phyloP scores from a whole-genome alignment of 352 stramenopile genomes.

The Pythium oligandrum region DNA sequence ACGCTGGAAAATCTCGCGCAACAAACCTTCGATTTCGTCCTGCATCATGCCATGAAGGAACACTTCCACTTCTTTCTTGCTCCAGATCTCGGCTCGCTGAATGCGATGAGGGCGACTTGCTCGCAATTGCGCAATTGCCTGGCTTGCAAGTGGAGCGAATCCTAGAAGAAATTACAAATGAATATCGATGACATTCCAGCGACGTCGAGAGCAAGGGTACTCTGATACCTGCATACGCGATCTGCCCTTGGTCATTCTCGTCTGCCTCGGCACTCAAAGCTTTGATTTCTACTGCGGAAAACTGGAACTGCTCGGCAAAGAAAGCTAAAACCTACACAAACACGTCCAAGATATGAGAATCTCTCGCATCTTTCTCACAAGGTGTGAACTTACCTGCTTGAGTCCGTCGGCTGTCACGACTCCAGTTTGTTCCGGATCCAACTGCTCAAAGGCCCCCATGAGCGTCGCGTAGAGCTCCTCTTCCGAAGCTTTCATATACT shows the following conservation, averaged over 20 bases:
- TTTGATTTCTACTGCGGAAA: slow-evolving; percentile 51
- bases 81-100: slow-evolving; percentile 32
- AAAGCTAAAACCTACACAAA: slow-evolving; percentile 24
- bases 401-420: slow-evolving; percentile 40
- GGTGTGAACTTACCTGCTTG: slow-evolving; percentile 22
- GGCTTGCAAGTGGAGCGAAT: slow-evolving; percentile 44
- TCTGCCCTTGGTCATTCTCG: slow-evolving; percentile 49
- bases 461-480: slow-evolving; percentile 54
- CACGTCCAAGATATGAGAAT: neutral
- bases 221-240: slow-evolving; percentile 33
- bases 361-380: too few species aligned
- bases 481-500: slow-evolving; percentile 60
- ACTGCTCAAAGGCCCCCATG: slow-evolving; percentile 34
- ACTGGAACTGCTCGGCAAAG: slow-evolving; percentile 45
- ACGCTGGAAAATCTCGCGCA: slow-evolving; percentile 75
- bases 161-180: slow-evolving; percentile 13
- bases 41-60: slow-evolving; percentile 80
- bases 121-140: slow-evolving; percentile 41
- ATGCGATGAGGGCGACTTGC: slow-evolving; percentile 40
- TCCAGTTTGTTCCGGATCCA: slow-evolving; percentile 31
- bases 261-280: slow-evolving; percentile 60
- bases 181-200: too few species aligned
- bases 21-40: slow-evolving; percentile 74
- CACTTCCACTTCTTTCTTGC: slow-evolving; percentile 36
- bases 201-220: too few species aligned